Percentiles rank a stretch among this genome's conserved stretches.
Evolutionary conservation across 2,329 filamentous ascomycete genomes (phyloP).

Genomic region (Aspergillus tamarii): DNA sequence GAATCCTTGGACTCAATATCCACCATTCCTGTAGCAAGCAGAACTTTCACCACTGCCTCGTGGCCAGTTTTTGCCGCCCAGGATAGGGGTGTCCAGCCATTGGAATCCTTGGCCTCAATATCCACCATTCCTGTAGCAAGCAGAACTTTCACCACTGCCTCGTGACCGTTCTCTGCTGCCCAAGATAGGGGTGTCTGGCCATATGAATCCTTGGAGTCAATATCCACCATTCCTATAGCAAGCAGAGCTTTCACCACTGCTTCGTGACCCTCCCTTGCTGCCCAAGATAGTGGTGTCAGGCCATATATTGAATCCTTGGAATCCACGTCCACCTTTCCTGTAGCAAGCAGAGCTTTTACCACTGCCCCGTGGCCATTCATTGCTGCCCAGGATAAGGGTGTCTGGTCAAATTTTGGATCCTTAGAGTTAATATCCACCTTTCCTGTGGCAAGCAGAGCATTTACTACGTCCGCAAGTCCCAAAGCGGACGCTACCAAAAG

Average conservation of each 20-base stretch:
- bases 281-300: no score
- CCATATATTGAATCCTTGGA: background rate
- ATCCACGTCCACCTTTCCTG: background rate
- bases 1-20: slow-evolving; percentile 1
- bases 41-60: slow-evolving; percentile 3
- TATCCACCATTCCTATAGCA: no score
- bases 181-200: no score
- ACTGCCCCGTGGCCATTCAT: background rate
- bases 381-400: background rate
- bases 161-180: no score
- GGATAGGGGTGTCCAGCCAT: background rate
- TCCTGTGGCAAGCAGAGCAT: background rate
- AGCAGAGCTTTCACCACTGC: no score
- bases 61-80: background rate
- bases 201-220: no score
- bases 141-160: no score
- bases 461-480: background rate
- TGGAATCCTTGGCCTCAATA: background rate
- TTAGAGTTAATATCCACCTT: background rate
- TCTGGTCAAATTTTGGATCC: background rate
- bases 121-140: no score
- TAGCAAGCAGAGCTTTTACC: background rate
- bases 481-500: background rate
- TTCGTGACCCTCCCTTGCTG: background rate
- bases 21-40: slow-evolving; percentile 9